phyloP scores from a whole-genome alignment of 2,329 filamentous ascomycete genomes.

The Bipolaris cookei region DNA sequence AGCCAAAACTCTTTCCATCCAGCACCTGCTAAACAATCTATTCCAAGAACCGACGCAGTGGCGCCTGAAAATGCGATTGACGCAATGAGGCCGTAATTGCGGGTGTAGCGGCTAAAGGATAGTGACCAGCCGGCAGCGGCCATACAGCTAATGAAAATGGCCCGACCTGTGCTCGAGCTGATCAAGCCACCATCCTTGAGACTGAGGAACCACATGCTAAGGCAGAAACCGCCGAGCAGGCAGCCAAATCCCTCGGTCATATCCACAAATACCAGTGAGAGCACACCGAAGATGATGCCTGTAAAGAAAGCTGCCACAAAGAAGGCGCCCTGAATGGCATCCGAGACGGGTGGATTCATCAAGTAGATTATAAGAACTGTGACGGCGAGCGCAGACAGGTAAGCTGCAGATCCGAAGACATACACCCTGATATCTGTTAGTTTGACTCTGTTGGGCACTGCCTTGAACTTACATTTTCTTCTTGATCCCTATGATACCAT shows the following conservation, averaged over 20 bases:
- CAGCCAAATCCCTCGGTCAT: constrained; percentile 85
- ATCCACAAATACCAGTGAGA: constrained; percentile 80
- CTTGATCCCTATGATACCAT: constrained; percentile 81
- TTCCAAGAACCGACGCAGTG: constrained; percentile 78
- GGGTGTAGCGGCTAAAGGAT: constrained; percentile 74
- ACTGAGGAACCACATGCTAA: constrained; percentile 89
- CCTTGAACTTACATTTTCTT: constrained; percentile 63
- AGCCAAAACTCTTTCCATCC: constrained; percentile 96
- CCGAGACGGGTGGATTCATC: constrained; percentile 76
- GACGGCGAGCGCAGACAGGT: constrained; percentile 73
- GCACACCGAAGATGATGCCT: constrained; percentile 74
- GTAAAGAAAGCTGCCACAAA: constrained; percentile 78
- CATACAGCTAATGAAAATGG: constrained; percentile 77
- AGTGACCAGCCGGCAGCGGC: constrained; percentile 71
- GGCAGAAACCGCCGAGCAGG: constrained; percentile 81
- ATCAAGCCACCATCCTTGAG: constrained; percentile 79
- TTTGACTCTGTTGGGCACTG: background rate
- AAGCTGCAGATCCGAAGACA: constrained; percentile 76
- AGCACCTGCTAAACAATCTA: constrained; percentile 89
- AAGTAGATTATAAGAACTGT: constrained; percentile 87
- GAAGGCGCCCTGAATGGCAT: constrained; percentile 83
- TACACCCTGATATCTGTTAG: constrained; percentile 44
- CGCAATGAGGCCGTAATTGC: constrained; percentile 77
- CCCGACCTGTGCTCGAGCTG: constrained; percentile 64
- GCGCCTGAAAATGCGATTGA: constrained; percentile 82